These are phyloP conservation scores for Decorospora gaudefroyi DNA, from an alignment of 2,329 filamentous ascomycete genomes.

Conservation along the genomic window DNA sequence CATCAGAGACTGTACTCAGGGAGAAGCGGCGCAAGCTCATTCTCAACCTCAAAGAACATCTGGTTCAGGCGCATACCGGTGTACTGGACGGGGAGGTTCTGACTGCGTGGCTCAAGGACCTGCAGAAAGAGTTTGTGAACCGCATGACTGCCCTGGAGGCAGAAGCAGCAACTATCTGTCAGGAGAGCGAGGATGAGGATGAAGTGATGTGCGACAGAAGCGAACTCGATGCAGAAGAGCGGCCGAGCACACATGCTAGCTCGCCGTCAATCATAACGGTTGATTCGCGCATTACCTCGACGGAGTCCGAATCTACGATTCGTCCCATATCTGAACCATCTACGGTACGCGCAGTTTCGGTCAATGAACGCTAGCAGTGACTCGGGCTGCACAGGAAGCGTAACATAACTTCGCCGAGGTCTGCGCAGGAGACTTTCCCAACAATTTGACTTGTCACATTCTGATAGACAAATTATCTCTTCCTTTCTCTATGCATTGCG, in stretches of 20 bases:
- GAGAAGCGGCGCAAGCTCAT: conserved; percentile 72
- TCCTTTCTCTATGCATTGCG: too few species aligned
- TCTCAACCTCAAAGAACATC: conserved; percentile 70
- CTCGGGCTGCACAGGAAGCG: too few species aligned
- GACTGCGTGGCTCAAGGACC: conserved; percentile 63
- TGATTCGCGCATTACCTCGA: conserved; percentile 25
- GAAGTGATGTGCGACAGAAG: conserved; percentile 20
- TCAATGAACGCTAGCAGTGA: conserved; percentile 27
- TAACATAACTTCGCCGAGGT: too few species aligned
- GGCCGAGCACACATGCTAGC: conserved; percentile 19
- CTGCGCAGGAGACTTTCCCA: too few species aligned
- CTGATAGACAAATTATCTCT: too few species aligned
- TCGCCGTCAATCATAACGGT: conserved; percentile 31
- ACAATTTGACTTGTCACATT: too few species aligned
- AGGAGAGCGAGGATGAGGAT: conserved; percentile 21
- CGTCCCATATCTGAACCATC: conserved; percentile 25
- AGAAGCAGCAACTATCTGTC: conserved; percentile 34
- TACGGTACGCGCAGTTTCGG: conserved; percentile 32
- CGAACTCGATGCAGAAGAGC: conserved; percentile 15
- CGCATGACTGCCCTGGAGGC: conserved; percentile 70
- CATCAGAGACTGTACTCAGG: conserved; percentile 62
- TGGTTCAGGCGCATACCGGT: conserved; percentile 69
- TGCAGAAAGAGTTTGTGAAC: conserved; percentile 75
- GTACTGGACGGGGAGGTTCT: conserved; percentile 68
- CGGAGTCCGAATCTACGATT: conserved; percentile 20